Conservation (phyloP, 805 yeast genomes). For the Wickerhamia fluorescens region DNA sequence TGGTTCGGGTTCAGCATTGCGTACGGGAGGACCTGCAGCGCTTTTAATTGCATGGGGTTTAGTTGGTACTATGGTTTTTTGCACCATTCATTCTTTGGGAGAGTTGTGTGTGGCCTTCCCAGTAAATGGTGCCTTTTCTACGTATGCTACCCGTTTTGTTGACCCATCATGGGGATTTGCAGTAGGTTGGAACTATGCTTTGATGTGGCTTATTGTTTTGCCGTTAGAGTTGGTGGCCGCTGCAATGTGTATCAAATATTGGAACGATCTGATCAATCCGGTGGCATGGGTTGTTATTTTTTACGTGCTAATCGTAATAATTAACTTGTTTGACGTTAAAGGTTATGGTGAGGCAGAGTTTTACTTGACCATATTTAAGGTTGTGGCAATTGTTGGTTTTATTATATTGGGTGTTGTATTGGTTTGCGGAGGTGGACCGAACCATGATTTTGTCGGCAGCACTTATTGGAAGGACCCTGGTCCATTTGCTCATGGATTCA, state of each 20-base stretch:
- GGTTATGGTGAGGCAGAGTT: conserved; percentile 35
- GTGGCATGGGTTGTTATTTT: conserved; percentile 32
- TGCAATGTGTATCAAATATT: conserved; percentile 28
- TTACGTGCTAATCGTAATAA: conserved; percentile 20
- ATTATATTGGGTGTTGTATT: conserved; percentile 29
- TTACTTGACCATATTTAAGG: conserved; percentile 22
- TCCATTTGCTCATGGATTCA: conserved; percentile 31
- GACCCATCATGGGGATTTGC: conserved; percentile 36
- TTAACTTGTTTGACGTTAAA: conserved; percentile 30
- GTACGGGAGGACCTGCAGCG: conserved; percentile 38
- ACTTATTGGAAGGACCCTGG: conserved; percentile 27
- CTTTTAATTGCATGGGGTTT: conserved; percentile 49
- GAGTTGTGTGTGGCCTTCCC: conserved; percentile 50
- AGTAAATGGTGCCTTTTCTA: conserved; percentile 32
- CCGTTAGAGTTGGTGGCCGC: conserved; percentile 35
- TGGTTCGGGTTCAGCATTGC: conserved; percentile 43
- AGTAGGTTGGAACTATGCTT: conserved; percentile 32
- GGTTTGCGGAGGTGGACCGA: conserved; percentile 35
- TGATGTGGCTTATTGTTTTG: conserved; percentile 32
- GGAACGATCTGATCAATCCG: conserved; percentile 29
- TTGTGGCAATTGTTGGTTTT: conserved; percentile 30
- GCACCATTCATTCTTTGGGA: conserved; percentile 57
- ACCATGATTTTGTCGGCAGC: conserved; percentile 27
- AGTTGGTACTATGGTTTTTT: conserved; percentile 51
- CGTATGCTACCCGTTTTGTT: conserved; percentile 30